Percentiles rank a stretch among this genome's conserved stretches.
These are phyloP conservation scores for Neoascochyta sp. DNA, from an alignment of 2,329 filamentous ascomycete species.

Conservation along the genomic window DNA sequence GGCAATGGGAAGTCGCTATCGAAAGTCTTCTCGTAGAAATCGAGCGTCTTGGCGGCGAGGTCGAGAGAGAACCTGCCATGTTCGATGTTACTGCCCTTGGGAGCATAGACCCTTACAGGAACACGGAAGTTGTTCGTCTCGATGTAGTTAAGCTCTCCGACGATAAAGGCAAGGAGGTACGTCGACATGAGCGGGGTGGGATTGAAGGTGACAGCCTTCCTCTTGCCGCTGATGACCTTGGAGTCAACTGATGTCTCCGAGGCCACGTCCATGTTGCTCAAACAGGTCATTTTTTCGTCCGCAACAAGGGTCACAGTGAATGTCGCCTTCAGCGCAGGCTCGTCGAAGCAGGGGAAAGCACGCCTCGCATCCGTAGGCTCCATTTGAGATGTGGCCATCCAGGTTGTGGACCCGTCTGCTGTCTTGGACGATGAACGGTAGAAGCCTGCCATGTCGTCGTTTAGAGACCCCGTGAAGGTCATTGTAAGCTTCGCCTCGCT, in stretches of 20 bases:
- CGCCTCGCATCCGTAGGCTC: constrained; percentile 90
- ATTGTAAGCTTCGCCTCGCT: constrained; percentile 74
- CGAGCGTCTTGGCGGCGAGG: constrained; percentile 81
- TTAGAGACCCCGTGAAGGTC: constrained; percentile 74
- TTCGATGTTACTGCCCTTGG: constrained; percentile 83
- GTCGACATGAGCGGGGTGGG: constrained; percentile 93
- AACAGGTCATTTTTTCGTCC: constrained; percentile 82
- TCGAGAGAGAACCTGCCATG: constrained; percentile 88
- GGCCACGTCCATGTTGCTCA: constrained; percentile 95
- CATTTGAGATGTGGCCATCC: constrained; percentile 91
- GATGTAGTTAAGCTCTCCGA: constrained; percentile 90
- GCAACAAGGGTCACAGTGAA: constrained; percentile 90
- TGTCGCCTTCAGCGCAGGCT: constrained; percentile 87
- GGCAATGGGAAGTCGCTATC: constrained; percentile 80
- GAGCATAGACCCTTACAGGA: constrained; percentile 90
- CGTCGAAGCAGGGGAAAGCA: constrained; percentile 95
- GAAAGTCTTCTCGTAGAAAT: constrained; percentile 94
- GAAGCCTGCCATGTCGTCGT: constrained; percentile 97
- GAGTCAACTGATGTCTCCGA: constrained; percentile 71
- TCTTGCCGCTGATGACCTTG: constrained; percentile 58
- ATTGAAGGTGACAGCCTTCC: constrained; percentile 88
- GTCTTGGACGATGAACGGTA: constrained; percentile 93
- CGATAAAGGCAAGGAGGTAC: constrained; percentile 89
- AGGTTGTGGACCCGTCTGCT: constrained; percentile 70
- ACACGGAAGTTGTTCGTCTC: constrained; percentile 89